phyloP scores from a whole-genome alignment of 805 yeast species.

The Suhomyces sp. region DNA sequence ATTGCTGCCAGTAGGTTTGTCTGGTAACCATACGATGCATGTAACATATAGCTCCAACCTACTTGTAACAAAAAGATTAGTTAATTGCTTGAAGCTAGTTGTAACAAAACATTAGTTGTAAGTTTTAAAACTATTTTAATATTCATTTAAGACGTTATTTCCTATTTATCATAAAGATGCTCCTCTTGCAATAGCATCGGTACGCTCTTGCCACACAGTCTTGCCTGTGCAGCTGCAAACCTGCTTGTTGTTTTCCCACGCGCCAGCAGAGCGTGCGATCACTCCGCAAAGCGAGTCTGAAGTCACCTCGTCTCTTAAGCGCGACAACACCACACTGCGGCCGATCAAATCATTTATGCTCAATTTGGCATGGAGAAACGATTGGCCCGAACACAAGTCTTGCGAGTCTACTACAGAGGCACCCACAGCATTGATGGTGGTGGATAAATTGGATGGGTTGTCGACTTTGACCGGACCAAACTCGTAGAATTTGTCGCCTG shows the following conservation, averaged over 20 bases:
- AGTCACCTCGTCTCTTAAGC: slow-evolving; percentile 35
- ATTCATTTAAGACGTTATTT: background rate
- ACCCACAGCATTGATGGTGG: slow-evolving; percentile 35
- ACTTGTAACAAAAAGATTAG: too few relatives aligned
- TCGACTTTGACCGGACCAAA: slow-evolving; percentile 38
- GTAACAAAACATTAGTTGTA: too few relatives aligned
- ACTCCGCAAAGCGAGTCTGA: slow-evolving; percentile 69
- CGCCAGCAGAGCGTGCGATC: slow-evolving; percentile 94
- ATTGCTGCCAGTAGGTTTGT: too few relatives aligned
- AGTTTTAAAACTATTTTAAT: too few relatives aligned
- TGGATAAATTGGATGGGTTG: slow-evolving; percentile 20
- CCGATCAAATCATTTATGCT: slow-evolving; percentile 66
- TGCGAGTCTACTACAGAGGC: slow-evolving; percentile 20
- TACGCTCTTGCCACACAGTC: slow-evolving; percentile 92
- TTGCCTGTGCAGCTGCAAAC: slow-evolving; percentile 95
- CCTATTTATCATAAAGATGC: slow-evolving; percentile 19
- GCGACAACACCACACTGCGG: slow-evolving; percentile 54
- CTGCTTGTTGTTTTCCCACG: slow-evolving; percentile 91
- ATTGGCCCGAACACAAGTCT: slow-evolving; percentile 32
- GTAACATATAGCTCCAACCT: too few relatives aligned
- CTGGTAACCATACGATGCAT: too few relatives aligned
- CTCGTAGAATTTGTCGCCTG: slow-evolving; percentile 52
- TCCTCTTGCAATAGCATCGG: slow-evolving; percentile 68
- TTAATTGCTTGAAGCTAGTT: too few relatives aligned
- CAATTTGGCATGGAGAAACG: slow-evolving; percentile 41